A percentile compares a stretch with the other conserved stretches of the same genome.
phyloP scores from a whole-genome alignment of 192 early-diverging fungal genomes.

The Mortierella antarctica region DNA sequence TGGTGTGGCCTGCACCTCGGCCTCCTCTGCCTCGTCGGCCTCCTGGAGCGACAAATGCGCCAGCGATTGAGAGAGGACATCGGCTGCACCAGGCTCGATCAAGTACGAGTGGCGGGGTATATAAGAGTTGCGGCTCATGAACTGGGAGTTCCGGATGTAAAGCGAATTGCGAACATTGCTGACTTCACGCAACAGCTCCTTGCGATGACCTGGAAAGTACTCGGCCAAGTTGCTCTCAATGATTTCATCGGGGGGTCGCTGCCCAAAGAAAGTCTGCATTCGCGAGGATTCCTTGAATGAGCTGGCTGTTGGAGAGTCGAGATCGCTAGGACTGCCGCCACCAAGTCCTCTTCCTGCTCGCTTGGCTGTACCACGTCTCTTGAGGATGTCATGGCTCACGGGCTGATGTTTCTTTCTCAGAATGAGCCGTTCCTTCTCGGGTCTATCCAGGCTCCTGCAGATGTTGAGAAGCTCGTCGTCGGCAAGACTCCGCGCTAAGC shows the following conservation, averaged over 20 bases:
- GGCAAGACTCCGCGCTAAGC: slow-evolving; percentile 66
- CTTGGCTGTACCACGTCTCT: slow-evolving; percentile 60
- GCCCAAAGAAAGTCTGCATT: slow-evolving; percentile 87
- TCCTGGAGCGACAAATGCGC: slow-evolving; percentile 44
- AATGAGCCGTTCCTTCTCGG: slow-evolving; percentile 77
- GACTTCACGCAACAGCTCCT: slow-evolving; percentile 51
- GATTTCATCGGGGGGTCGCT: slow-evolving; percentile 92
- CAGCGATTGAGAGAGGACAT: slow-evolving; percentile 45
- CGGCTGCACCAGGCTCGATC: slow-evolving; percentile 47
- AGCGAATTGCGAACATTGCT: slow-evolving; percentile 48
- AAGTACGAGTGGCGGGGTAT: slow-evolving; percentile 53
- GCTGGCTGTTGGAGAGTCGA: slow-evolving; percentile 55
- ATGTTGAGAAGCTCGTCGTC: slow-evolving; percentile 86
- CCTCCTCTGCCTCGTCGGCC: slow-evolving; percentile 45
- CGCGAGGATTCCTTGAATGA: slow-evolving; percentile 57
- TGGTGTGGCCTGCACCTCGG: neutral
- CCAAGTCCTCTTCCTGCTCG: slow-evolving; percentile 11
- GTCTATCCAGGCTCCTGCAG: slow-evolving; percentile 72
- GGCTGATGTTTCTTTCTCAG: slow-evolving; percentile 76
- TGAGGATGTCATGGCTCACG: slow-evolving; percentile 63
- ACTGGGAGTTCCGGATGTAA: slow-evolving; percentile 44
- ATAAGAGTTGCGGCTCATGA: slow-evolving; percentile 50
- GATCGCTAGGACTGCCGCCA: slow-evolving; percentile 7
- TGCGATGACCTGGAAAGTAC: slow-evolving; percentile 83
- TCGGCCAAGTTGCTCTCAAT: slow-evolving; percentile 92